Evolutionary conservation across 371 early-diverging fungal species (phyloP).

Genomic region (Agmasoma carcini): DNA sequence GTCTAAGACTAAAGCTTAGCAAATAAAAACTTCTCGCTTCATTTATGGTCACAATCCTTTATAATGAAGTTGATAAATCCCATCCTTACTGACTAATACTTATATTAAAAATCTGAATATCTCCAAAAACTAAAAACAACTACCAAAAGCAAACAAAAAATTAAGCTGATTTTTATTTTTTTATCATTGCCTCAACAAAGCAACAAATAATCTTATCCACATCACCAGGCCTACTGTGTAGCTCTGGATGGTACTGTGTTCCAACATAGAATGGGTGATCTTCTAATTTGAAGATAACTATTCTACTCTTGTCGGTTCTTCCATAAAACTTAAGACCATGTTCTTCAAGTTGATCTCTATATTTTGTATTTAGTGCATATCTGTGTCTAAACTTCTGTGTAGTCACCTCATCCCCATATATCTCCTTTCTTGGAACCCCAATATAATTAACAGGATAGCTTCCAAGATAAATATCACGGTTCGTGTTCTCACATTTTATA

Average conservation of each 20-base stretch:
- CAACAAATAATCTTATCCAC: slow-evolving; percentile 81
- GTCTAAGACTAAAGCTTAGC: too few relatives aligned
- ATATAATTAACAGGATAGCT: slow-evolving; percentile 68
- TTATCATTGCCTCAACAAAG: slow-evolving; percentile 64
- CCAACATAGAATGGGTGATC: slow-evolving; percentile 83
- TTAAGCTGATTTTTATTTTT: slow-evolving; percentile 18
- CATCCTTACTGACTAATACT: too few relatives aligned
- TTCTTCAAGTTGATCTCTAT: slow-evolving; percentile 61
- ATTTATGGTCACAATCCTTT: too few relatives aligned
- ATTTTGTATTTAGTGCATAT: slow-evolving; percentile 84
- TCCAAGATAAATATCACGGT: slow-evolving; percentile 67
- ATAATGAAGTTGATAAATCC: too few relatives aligned
- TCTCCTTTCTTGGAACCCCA: slow-evolving; percentile 40
- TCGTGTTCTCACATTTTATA: slow-evolving; percentile 53
- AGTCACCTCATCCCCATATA: slow-evolving; percentile 61
- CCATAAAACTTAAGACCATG: slow-evolving; percentile 77
- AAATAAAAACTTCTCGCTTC: too few relatives aligned
- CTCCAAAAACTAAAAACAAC: too few relatives aligned
- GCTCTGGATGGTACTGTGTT: slow-evolving; percentile 96
- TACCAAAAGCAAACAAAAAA: too few relatives aligned
- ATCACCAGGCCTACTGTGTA: slow-evolving; percentile 72
- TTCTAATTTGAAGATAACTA: slow-evolving; percentile 77
- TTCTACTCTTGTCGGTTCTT: slow-evolving; percentile 71
- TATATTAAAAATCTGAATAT: too few relatives aligned
- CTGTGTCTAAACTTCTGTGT: slow-evolving; percentile 92